Evolutionary conservation across 208 protist genomes (phyloP).

Genomic region (Angomonas ambiguus): DNA sequence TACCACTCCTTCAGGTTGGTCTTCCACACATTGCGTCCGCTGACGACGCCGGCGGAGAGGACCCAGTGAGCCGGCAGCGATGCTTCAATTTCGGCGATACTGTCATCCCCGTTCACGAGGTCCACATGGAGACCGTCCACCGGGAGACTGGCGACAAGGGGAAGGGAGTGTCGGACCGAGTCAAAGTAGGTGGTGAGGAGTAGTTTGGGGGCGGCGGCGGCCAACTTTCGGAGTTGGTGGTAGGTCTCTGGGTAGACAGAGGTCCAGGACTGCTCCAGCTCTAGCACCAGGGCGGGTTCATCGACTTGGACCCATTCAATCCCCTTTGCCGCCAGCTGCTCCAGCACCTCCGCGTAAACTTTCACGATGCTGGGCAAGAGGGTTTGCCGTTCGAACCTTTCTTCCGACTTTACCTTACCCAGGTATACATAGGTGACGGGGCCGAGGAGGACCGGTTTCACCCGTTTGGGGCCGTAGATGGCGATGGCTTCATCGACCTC

Average conservation of each 20-base stretch:
- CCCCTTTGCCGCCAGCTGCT: slow-evolving; percentile 33
- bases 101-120: slow-evolving; percentile 27
- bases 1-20: slow-evolving; percentile 31
- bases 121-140: slow-evolving; percentile 86
- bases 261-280: slow-evolving; percentile 38
- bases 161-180: slow-evolving; percentile 46
- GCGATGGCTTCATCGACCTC: slow-evolving; percentile 57
- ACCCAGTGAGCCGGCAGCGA: slow-evolving; percentile 41
- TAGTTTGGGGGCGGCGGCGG: slow-evolving; percentile 24
- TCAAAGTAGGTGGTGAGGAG: slow-evolving; percentile 88
- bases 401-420: slow-evolving; percentile 51
- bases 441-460: slow-evolving; percentile 77
- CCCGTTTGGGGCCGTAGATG: slow-evolving; percentile 23
- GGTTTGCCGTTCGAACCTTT: slow-evolving; percentile 36
- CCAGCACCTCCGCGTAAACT: slow-evolving; percentile 66
- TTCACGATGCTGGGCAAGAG: slow-evolving; percentile 48
- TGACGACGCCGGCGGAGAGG: slow-evolving; percentile 75
- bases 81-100: slow-evolving; percentile 29
- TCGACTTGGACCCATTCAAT: slow-evolving; percentile 81
- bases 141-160: slow-evolving; percentile 27
- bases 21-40: slow-evolving; percentile 86
- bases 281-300: slow-evolving; percentile 78
- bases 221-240: slow-evolving; percentile 17
- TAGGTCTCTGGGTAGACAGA: slow-evolving; percentile 28
- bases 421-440: slow-evolving; percentile 78